A percentile compares a stretch with the other conserved stretches of the same genome.
phyloP scores from a whole-genome alignment of 1,284 basidiomycete genomes.

The Pascua sp. region DNA sequence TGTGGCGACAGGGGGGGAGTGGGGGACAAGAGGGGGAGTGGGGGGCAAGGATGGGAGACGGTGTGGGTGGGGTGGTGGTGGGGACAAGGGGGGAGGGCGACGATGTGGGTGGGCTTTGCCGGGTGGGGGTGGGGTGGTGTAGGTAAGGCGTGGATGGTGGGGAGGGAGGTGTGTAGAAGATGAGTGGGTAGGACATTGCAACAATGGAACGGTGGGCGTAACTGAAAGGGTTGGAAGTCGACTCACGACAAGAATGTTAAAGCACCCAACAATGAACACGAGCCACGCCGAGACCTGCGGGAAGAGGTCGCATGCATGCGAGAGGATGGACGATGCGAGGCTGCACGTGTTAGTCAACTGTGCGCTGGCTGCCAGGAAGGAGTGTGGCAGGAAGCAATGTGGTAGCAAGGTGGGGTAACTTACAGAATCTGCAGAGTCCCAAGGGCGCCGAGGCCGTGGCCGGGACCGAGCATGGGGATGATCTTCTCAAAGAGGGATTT shows the following conservation, averaged over 20 bases:
- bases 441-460: conserved; percentile 74
- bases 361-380: no score
- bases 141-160: no score
- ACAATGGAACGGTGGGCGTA: no score
- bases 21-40: neutral
- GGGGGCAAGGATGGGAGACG: neutral
- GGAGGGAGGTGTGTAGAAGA: no score
- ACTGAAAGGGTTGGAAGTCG: no score
- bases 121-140: no score
- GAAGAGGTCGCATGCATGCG: conserved; percentile 72
- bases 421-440: conserved; percentile 78
- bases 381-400: neutral
- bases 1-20: neutral
- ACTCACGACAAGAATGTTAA: conserved; percentile 64
- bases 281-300: conserved; percentile 79
- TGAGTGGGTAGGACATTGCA: no score
- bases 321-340: conserved; percentile 73
- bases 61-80: no score
- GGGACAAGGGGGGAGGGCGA: no score
- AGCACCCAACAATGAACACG: conserved; percentile 75
- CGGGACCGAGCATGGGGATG: conserved; percentile 79
- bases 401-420: conserved; percentile 25
- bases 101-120: no score
- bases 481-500: conserved; percentile 66
- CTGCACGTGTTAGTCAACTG: conserved; percentile 25